phyloP scores from a whole-genome alignment of 2,329 filamentous ascomycete genomes.

The Sclerotinia nivalis region DNA sequence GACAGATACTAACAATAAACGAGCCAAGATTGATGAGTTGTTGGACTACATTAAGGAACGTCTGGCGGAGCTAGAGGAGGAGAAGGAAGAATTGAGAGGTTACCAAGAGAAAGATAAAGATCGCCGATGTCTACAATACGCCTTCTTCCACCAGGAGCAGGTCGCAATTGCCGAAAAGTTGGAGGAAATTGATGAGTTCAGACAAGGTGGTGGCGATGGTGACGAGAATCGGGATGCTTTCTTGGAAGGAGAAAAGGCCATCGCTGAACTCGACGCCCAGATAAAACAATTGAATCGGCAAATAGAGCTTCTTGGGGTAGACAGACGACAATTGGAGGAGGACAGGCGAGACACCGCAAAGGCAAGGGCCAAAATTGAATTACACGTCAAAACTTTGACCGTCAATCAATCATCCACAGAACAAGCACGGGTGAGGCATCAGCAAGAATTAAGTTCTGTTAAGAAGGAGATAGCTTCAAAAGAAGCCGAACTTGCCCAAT shows the following conservation, averaged over 20 bases:
- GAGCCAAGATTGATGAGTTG: conserved; percentile 89
- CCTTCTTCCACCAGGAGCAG: conserved; percentile 88
- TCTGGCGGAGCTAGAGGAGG: conserved; percentile 85
- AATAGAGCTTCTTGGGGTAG: conserved; percentile 79
- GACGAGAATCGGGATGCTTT: conserved; percentile 79
- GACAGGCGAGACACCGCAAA: conserved; percentile 83
- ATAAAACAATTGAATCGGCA: conserved; percentile 80
- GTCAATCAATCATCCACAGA: conserved; percentile 80
- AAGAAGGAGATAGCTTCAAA: conserved; percentile 72
- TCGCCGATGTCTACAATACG: conserved; percentile 88
- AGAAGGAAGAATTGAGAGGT: conserved; percentile 91
- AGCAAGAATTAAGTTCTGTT: conserved; percentile 70
- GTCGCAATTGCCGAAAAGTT: conserved; percentile 74
- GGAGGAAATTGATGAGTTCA: conserved; percentile 77
- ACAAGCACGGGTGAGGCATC: conserved; percentile 68
- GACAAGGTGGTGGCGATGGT: conserved; percentile 79
- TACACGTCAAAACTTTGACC: conserved; percentile 78
- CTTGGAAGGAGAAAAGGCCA: conserved; percentile 74
- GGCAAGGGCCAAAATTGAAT: conserved; percentile 78
- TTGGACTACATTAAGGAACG: conserved; percentile 90
- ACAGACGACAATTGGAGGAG: conserved; percentile 84
- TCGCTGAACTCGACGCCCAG: conserved; percentile 73
- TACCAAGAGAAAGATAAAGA: conserved; percentile 96
- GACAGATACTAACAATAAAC: conserved; percentile 93
- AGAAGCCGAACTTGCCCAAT: conserved; percentile 70